Base-by-base conservation (phyloP, 1,139 yeast species). In the Yamadazyma membranifaciens region DNA sequence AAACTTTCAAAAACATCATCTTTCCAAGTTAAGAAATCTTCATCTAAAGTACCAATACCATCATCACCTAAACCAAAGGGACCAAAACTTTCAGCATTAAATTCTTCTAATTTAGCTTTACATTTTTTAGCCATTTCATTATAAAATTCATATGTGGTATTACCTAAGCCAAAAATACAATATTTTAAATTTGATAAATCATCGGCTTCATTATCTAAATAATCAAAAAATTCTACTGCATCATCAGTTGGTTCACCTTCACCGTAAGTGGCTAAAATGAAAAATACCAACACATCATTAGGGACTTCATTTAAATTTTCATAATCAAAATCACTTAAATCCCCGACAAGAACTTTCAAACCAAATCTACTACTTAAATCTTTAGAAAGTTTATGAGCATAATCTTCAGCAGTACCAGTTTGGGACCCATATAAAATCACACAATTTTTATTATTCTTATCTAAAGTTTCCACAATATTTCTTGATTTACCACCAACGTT, bases 401-500 rank as follows among this genome's bases (percentile, higher is more conserved):
- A 92, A 60, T 92, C 98, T 65, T 92, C 98, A 37, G 98, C 96
- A n/a, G 99, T 92, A 50, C 99, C 99, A 10, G 99, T 94, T 66
- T 92, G 99, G 5, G 98, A 91, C 5, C 96, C 98, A 60, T 77
- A 94, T 50, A 92, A 78, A n/a, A 92, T 82, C 32, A 86, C 70
- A 37, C 87, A 83, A 52, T 86, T 83, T 64, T 92, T 91, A 47
- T 78, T 73, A 54, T 83, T 82, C 36, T 71, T 69, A 41, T 71
- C 69, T 52, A 89, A 67, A 12, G 80, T 80, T 46, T 81, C 80
- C 26, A 82, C 73, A 37, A 94, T 69, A 58, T 88, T 81, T 56
- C 88, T 72, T 36, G 80, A 69, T 36, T 51, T 58, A 32, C 63
- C 67, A 26, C 65, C 62, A 31, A 69, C 69, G 34, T 60, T 58